Conservation (phyloP, 2,329 filamentous ascomycete species). For the Colletotrichum sp. region DNA sequence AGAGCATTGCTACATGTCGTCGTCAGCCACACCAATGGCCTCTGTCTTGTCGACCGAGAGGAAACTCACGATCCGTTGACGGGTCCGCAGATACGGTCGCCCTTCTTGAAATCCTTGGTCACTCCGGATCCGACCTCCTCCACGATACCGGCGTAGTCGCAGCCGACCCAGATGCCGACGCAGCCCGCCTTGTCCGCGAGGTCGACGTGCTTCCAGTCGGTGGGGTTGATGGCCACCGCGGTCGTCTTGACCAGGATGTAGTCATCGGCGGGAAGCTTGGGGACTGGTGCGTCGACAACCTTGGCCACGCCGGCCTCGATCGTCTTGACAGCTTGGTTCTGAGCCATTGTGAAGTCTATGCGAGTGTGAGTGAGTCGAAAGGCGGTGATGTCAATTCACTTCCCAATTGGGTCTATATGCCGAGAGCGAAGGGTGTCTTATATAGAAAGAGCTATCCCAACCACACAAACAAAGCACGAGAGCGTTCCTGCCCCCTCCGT, state of each 20-base stretch:
- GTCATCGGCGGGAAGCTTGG: slow-evolving; percentile 27
- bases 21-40: not conserved
- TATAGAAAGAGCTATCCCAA: not conserved
- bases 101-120: slow-evolving; percentile 47
- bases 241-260: slow-evolving; percentile 38
- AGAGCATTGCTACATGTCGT: slow-evolving; percentile 21
- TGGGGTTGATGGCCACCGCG: slow-evolving; percentile 42
- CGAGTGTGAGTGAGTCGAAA: not conserved
- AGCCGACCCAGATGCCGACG: slow-evolving; percentile 36
- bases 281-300: slow-evolving; percentile 30
- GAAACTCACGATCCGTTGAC: slow-evolving; percentile 37
- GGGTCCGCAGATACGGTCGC: slow-evolving; percentile 50
- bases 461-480: not conserved
- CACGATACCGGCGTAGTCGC: slow-evolving; percentile 53
- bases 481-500: not conserved
- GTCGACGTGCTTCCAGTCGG: slow-evolving; percentile 39
- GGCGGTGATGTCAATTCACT: not conserved
- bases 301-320: slow-evolving; percentile 26
- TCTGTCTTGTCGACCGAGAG: not conserved
- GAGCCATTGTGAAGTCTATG: slow-evolving; percentile 5
- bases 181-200: slow-evolving; percentile 21
- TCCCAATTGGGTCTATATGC: not conserved
- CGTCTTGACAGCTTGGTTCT: slow-evolving; percentile 22
- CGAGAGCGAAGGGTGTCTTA: not conserved
- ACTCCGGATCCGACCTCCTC: slow-evolving; percentile 49